Conservation (phyloP, 2,329 filamentous ascomycete genomes). For the Zymoseptoria brevis region DNA sequence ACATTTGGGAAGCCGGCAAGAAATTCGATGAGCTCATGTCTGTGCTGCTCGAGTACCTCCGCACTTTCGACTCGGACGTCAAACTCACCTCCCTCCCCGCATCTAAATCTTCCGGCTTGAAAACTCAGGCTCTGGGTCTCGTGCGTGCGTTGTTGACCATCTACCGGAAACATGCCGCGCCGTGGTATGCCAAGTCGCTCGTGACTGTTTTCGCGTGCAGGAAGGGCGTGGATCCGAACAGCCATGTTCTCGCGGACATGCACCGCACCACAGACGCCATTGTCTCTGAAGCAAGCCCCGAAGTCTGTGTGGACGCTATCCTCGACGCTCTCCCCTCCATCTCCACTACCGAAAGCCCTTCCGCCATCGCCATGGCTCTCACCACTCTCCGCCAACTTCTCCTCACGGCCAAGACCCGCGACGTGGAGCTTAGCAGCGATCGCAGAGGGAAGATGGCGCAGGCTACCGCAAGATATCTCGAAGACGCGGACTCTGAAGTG, state of each 20-base stretch:
- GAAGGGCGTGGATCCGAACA: constrained; percentile 52
- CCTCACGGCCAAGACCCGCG: constrained; percentile 29
- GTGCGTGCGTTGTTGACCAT: constrained; percentile 65
- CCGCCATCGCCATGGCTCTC: constrained; percentile 50
- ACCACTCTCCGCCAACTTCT: constrained; percentile 56
- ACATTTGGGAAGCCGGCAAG: constrained; percentile 57
- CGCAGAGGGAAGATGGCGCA: constrained; percentile 18
- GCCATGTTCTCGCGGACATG: constrained; percentile 65
- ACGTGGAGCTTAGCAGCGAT: constrained; percentile 14
- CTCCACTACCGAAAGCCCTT: constrained; percentile 25
- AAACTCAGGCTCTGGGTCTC: constrained; percentile 64
- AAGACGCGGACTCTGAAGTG: constrained; percentile 26
- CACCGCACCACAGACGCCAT: constrained; percentile 68
- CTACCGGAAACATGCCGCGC: constrained; percentile 57
- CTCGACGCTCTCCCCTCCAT: constrained; percentile 30
- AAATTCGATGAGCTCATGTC: constrained; percentile 61
- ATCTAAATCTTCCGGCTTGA: constrained; percentile 50
- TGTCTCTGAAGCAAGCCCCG: constrained; percentile 51
- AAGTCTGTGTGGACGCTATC: constrained; percentile 35
- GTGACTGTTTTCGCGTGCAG: constrained; percentile 60
- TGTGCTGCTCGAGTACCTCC: constrained; percentile 64
- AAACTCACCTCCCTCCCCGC: constrained; percentile 22
- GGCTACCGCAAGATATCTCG: constrained; percentile 20
- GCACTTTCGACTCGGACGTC: constrained; percentile 43
- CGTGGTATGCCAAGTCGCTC: constrained; percentile 60